A percentile compares a stretch with the other conserved stretches of the same genome.
These are phyloP conservation scores for Nemania serpens DNA, from an alignment of 2,329 filamentous ascomycete genomes.

Conservation along the genomic window DNA sequence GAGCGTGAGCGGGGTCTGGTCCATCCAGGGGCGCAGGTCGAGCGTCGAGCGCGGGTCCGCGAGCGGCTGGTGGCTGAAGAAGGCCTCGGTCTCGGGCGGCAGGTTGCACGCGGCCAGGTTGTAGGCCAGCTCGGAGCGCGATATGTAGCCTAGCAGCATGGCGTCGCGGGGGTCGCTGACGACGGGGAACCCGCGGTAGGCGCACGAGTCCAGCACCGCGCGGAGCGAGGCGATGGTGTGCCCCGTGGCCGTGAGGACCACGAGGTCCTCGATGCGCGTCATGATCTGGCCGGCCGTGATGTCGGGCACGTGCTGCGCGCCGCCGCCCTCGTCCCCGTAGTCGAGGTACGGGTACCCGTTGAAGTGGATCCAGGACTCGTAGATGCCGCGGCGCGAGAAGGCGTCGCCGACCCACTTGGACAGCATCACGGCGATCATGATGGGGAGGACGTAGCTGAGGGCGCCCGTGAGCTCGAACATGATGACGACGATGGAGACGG, in stretches of 20 bases:
- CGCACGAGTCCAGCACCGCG: constrained; percentile 71
- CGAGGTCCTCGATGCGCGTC: constrained; percentile 89
- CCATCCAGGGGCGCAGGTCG: constrained; percentile 96
- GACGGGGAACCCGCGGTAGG: constrained; percentile 90
- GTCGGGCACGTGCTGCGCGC: constrained; percentile 65
- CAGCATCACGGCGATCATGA: constrained; percentile 99
- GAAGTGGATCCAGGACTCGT: constrained; percentile 96
- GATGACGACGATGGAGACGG: constrained; percentile 97
- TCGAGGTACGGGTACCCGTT: constrained; percentile 96
- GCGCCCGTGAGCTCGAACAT: constrained; percentile 99
- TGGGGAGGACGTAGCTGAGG: constrained; percentile 92
- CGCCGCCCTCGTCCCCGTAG: constrained; percentile 74
- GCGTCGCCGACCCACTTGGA: constrained; percentile 98
- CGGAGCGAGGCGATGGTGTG: constrained; percentile 82
- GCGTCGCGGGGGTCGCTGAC: constrained; percentile 78
- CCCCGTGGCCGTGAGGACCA: constrained; percentile 82
- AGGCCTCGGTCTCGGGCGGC: constrained; percentile 73
- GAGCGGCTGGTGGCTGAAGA: constrained; percentile 82
- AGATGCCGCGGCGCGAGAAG: constrained; percentile 90
- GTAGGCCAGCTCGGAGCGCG: constrained; percentile 83
- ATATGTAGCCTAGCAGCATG: constrained; percentile 89
- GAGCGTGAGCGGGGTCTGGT: constrained; percentile 93
- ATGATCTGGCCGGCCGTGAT: constrained; percentile 86
- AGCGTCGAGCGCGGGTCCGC: constrained; percentile 78
- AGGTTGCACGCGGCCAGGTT: constrained; percentile 72